These are phyloP conservation scores for Mortierella sp. DNA, from an alignment of 371 early-diverging fungal species.

Conservation along the genomic window DNA sequence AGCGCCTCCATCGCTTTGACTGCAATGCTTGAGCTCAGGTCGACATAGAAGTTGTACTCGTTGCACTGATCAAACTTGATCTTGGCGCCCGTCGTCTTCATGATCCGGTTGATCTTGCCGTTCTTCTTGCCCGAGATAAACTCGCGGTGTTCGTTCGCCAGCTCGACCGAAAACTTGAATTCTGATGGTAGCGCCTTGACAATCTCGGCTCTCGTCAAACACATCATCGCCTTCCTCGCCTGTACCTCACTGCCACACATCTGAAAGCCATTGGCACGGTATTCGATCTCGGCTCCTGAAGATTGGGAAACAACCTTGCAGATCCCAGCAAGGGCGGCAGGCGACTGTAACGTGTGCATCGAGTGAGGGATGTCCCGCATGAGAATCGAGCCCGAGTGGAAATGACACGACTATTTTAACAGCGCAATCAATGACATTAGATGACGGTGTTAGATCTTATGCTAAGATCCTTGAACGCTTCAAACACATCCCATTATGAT, in stretches of 20 bases:
- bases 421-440: background rate
- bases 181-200: slow-evolving; percentile 47
- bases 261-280: slow-evolving; percentile 54
- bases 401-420: slow-evolving; percentile 39
- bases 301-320: slow-evolving; percentile 66
- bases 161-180: slow-evolving; percentile 70
- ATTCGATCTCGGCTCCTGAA: slow-evolving; percentile 71
- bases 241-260: slow-evolving; percentile 51
- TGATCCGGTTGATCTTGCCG: slow-evolving; percentile 95
- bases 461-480: background rate
- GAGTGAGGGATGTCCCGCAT: slow-evolving; percentile 29
- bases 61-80: slow-evolving; percentile 74
- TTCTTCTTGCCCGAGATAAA: slow-evolving; percentile 96
- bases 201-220: slow-evolving; percentile 40
- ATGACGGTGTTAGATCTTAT: background rate
- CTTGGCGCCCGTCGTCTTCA: slow-evolving; percentile 81
- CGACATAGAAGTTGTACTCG: slow-evolving; percentile 85
- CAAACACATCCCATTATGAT: background rate
- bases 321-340: slow-evolving; percentile 58
- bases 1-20: slow-evolving; percentile 78
- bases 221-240: slow-evolving; percentile 40
- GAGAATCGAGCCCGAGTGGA: slow-evolving; percentile 52
- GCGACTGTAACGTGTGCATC: slow-evolving; percentile 26
- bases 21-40: slow-evolving; percentile 72
- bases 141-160: slow-evolving; percentile 88